Evolutionary conservation across 2,329 filamentous ascomycete species (phyloP).

Genomic region (Fusarium tanahbumbuense): DNA sequence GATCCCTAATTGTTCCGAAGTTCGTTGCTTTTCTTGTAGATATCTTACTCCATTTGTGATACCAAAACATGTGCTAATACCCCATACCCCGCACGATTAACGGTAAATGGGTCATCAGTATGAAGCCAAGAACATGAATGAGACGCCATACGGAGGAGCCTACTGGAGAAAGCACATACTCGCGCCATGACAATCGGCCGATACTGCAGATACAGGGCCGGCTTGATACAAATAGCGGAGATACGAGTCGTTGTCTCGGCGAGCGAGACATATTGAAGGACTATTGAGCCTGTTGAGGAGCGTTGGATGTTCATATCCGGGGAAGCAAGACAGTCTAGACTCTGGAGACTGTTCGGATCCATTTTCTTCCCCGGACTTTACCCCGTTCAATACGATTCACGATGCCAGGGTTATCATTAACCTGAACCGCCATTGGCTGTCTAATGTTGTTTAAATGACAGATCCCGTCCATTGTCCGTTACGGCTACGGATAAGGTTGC

Average conservation of each 20-base stretch:
- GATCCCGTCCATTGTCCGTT: slow-evolving; percentile 17
- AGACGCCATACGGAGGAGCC: slow-evolving; percentile 19
- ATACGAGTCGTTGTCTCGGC: slow-evolving; percentile 35
- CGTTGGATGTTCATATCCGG: slow-evolving; percentile 15
- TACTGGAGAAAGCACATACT: not conserved
- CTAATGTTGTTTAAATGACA: not conserved
- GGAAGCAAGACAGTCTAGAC: not conserved
- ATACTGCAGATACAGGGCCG: slow-evolving; percentile 1
- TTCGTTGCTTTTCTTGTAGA: slow-evolving; percentile 1
- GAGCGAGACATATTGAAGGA: slow-evolving; percentile 11
- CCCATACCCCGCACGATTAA: slow-evolving; percentile 31
- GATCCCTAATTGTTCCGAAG: slow-evolving; percentile 37
- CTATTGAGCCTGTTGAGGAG: not conserved
- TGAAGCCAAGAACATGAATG: slow-evolving; percentile 21
- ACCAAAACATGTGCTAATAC: slow-evolving; percentile 2
- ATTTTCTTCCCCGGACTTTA: slow-evolving; percentile 6
- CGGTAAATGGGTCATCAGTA: not conserved
- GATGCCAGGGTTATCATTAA: slow-evolving; percentile 6
- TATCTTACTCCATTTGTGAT: not conserved
- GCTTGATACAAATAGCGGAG: slow-evolving; percentile 3
- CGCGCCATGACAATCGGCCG: slow-evolving; percentile 12
- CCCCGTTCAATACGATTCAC: slow-evolving; percentile 13
- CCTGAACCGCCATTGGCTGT: slow-evolving; percentile 2
- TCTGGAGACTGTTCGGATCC: slow-evolving; percentile 12
- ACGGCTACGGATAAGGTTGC: slow-evolving; percentile 24